These are phyloP conservation scores for Sarocladium kiliense DNA, from an alignment of 2,329 filamentous ascomycete species.

Conservation along the genomic window DNA sequence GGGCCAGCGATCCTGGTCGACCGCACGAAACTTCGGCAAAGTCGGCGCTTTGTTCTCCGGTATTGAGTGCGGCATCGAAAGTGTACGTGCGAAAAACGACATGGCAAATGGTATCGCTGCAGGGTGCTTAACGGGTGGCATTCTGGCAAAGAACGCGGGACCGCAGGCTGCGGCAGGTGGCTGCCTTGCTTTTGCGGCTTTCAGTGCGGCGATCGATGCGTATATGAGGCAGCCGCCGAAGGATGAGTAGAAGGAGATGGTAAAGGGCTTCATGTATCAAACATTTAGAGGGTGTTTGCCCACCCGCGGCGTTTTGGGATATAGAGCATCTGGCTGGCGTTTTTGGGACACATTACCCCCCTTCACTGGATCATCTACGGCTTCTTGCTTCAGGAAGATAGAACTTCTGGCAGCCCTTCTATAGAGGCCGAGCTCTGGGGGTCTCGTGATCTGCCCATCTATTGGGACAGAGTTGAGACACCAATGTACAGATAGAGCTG, in stretches of 20 bases:
- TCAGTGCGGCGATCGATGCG: conserved; percentile 84
- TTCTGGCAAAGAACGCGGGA: conserved; percentile 79
- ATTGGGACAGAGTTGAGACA: background rate
- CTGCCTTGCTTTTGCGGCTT: conserved; percentile 90
- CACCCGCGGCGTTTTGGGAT: conserved; percentile 18
- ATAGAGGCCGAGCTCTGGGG: too few relatives aligned
- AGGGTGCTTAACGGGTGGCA: conserved; percentile 86
- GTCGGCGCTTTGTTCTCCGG: conserved; percentile 88
- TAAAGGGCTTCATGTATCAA: conserved; percentile 4
- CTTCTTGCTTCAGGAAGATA: too few relatives aligned
- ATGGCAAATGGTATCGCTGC: conserved; percentile 80
- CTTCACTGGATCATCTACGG: background rate
- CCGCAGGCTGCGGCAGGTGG: conserved; percentile 84
- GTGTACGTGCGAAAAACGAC: conserved; percentile 89
- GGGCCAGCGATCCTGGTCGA: conserved; percentile 75
- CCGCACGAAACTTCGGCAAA: conserved; percentile 91
- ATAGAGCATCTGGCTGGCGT: conserved; percentile 17
- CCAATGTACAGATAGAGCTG: background rate
- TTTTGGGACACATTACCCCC: conserved; percentile 10
- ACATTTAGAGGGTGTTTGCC: too few relatives aligned
- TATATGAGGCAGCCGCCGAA: conserved; percentile 74
- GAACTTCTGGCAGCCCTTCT: too few relatives aligned
- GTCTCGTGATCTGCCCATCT: too few relatives aligned
- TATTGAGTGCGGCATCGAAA: conserved; percentile 95
- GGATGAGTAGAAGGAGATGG: conserved; percentile 42